Base-by-base conservation (phyloP, 768 basidiomycete species). In the Agrocybe pediades region DNA sequence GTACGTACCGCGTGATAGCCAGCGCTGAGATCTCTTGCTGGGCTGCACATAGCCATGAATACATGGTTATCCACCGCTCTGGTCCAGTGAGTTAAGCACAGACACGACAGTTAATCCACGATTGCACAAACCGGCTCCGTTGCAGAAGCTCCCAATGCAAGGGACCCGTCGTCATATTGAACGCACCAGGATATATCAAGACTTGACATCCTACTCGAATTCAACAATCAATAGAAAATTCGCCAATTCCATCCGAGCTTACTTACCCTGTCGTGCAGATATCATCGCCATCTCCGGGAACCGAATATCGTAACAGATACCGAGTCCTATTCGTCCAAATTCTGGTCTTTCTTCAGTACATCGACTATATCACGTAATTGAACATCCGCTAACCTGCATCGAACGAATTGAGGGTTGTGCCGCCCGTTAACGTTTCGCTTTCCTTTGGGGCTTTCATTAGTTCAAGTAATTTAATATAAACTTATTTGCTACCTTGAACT, bases 61-160 rank as follows among this genome's bases (percentile, higher is more conserved):
- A 98, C 83, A 71, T 98, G 95, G 64, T 98, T 98, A 67, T 99
- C 97, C 20, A 95, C 83, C 6, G 97, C 97, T 53, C 95, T 95
- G 62, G 19, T 58, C 6, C n/a, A 7, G n/a, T 49, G 9, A 47
- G 11, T 47, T 46, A 48, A 47, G 21, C 26, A 26, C 19, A 33
- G 24, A 44, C 26, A 23, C n/a, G 33, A 30, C 13, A 11, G 19
- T 0, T 23, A 54, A 16, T 40, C 7, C 26, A 21, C n/a, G 42
- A 21, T 58, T n/a, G n/a, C n/a, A 68, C 77, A n/a, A 64, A 90
- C 92, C 94, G 77, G 51, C 87, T 86, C 46, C 90, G 81, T 65
- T 92, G 91, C 19, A 99, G 78, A 2, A 99, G 76, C 61, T 95
- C 91, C 97, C 97, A 99, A 68, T 98, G 94, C 43, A 97, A 73